Conservation (phyloP, 306 rosid species). For the Delonix regia region DNA sequence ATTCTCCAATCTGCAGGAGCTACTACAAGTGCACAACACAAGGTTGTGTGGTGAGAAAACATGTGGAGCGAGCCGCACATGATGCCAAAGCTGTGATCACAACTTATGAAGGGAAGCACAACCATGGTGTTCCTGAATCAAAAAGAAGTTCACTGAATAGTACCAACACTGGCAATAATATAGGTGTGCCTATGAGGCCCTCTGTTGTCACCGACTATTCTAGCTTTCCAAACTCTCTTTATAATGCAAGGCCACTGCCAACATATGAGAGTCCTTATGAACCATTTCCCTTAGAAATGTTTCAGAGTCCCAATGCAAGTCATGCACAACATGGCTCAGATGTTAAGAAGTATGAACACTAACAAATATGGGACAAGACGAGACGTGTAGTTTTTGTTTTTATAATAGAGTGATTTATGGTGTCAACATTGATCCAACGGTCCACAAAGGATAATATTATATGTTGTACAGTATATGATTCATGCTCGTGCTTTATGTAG, state of each 20-base stretch:
- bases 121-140: slow-evolving; percentile 74
- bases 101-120: slow-evolving; percentile 84
- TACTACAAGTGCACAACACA: slow-evolving; percentile 68
- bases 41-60: slow-evolving; percentile 74
- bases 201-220: slow-evolving; percentile 24
- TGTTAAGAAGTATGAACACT: too few species aligned
- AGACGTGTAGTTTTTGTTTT: too few species aligned
- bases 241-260: slow-evolving; percentile 14
- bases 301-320: background rate
- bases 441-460: too few species aligned
- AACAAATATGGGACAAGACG: too few species aligned
- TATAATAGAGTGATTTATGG: too few species aligned
- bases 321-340: too few species aligned
- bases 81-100: slow-evolving; percentile 75
- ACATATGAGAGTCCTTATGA: slow-evolving; percentile 25
- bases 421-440: too few species aligned
- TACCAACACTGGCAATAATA: background rate
- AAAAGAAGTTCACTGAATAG: slow-evolving; percentile 22
- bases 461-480: too few species aligned
- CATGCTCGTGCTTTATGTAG: too few species aligned
- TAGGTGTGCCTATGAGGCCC: slow-evolving; percentile 39
- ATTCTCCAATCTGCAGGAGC: slow-evolving; percentile 50
- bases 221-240: slow-evolving; percentile 32
- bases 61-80: slow-evolving; percentile 74
- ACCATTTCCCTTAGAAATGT: slow-evolving; percentile 14